Conservation (phyloP, 768 basidiomycete species). For the Mrakia hoshinonis region DNA sequence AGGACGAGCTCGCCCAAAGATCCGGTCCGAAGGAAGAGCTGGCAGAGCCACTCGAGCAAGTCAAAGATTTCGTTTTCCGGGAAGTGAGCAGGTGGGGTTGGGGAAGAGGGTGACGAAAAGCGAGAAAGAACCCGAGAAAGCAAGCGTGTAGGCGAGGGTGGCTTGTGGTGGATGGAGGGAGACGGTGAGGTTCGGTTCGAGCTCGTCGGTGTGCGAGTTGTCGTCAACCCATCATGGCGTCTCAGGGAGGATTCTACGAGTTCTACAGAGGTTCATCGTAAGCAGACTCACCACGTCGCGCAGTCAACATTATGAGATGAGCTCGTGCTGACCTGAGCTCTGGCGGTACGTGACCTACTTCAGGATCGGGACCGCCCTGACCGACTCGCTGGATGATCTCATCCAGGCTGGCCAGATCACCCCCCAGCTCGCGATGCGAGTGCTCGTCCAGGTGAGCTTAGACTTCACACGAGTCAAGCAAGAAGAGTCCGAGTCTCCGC, state of each 20-base stretch:
- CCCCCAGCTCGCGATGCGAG: conserved; percentile 96
- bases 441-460: conserved; percentile 74
- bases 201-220: too few relatives aligned
- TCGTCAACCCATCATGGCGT: conserved; percentile 19
- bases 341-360: background rate
- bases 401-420: conserved; percentile 95
- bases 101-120: background rate
- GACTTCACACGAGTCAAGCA: too few relatives aligned
- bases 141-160: background rate
- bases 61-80: background rate
- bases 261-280: conserved; percentile 88
- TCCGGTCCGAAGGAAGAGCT: too few relatives aligned
- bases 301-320: background rate
- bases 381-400: conserved; percentile 95
- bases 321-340: background rate
- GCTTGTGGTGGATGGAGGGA: background rate
- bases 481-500: background rate
- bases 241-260: conserved; percentile 60
- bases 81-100: background rate
- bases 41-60: too few relatives aligned
- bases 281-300: conserved; percentile 39
- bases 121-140: background rate
- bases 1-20: too few relatives aligned
- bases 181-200: background rate
- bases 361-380: conserved; percentile 94